These are phyloP conservation scores for Raffaelea arxii DNA, from an alignment of 2,329 filamentous ascomycete species.

Conservation along the genomic window DNA sequence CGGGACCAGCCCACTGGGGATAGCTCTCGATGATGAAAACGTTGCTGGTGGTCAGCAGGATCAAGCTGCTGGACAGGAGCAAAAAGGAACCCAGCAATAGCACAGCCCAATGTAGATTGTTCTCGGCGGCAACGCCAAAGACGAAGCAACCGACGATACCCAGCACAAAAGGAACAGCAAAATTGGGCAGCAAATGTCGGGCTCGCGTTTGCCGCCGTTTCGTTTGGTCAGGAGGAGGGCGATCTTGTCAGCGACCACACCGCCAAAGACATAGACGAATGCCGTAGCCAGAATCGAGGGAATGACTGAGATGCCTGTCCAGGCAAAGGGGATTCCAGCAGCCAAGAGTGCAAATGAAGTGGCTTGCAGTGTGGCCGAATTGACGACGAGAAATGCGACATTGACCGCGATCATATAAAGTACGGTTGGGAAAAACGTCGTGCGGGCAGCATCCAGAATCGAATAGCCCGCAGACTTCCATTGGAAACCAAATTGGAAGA, in stretches of 20 bases:
- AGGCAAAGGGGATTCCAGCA: constrained; percentile 8
- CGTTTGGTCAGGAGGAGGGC: constrained; percentile 5
- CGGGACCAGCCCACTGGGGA: constrained; percentile 21
- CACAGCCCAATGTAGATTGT: constrained; percentile 19
- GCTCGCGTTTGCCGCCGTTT: constrained; percentile 15
- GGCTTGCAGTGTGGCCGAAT: constrained; percentile 4
- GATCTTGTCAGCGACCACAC: constrained; percentile 7
- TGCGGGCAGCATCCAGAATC: constrained; percentile 20
- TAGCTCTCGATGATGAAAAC: constrained; percentile 25
- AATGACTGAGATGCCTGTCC: constrained; percentile 5
- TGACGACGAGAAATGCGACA: not conserved
- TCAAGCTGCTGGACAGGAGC: constrained; percentile 19
- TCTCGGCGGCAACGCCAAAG: constrained; percentile 21
- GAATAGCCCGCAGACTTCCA: constrained; percentile 17
- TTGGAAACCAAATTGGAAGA: constrained; percentile 21
- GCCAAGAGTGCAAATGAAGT: constrained; percentile 7
- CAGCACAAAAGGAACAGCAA: constrained; percentile 18
- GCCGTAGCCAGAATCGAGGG: constrained; percentile 4
- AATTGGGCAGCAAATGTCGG: constrained; percentile 23
- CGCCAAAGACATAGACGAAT: constrained; percentile 8
- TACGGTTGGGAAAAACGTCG: constrained; percentile 22
- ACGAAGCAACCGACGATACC: constrained; percentile 20
- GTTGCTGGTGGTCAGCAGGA: constrained; percentile 20
- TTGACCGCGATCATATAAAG: constrained; percentile 19
- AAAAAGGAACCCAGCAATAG: constrained; percentile 20